These are phyloP conservation scores for Panellus pusillus DNA, from an alignment of 768 basidiomycete genomes.

Conservation along the genomic window DNA sequence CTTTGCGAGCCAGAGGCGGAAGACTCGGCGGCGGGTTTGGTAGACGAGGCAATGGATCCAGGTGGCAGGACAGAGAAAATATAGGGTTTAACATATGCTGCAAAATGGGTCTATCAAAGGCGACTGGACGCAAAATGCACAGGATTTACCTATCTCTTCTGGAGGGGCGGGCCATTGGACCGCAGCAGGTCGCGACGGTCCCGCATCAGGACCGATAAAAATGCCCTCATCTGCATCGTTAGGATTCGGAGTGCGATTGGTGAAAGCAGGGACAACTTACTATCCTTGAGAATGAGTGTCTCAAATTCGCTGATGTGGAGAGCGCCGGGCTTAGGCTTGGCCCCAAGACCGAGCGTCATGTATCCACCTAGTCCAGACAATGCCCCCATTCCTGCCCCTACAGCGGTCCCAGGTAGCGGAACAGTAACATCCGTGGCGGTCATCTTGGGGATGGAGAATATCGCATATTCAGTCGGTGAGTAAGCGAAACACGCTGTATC, in stretches of 20 bases:
- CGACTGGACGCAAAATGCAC: background rate
- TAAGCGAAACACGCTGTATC: constrained; percentile 74
- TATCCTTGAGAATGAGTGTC: constrained; percentile 73
- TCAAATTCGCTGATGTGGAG: constrained; percentile 59
- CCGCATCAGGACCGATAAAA: constrained; percentile 62
- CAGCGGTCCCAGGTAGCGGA: constrained; percentile 43
- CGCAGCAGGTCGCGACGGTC: constrained; percentile 43
- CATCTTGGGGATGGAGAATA: constrained; percentile 67
- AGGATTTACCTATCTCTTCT: constrained; percentile 69
- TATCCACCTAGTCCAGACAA: constrained; percentile 80
- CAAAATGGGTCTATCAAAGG: constrained; percentile 1
- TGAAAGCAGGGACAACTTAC: constrained; percentile 43
- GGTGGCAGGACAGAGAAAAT: constrained; percentile 74
- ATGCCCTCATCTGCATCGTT: constrained; percentile 59
- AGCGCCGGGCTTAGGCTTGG: constrained; percentile 68
- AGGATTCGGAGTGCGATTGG: background rate
- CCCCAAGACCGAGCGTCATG: constrained; percentile 79
- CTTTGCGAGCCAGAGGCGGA: constrained; percentile 31
- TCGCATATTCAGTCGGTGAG: constrained; percentile 72
- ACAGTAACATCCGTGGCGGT: constrained; percentile 55
- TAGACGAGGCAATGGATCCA: constrained; percentile 47
- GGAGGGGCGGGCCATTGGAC: constrained; percentile 81
- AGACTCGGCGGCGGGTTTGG: constrained; percentile 19
- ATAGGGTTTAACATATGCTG: constrained; percentile 77
- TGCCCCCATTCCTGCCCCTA: constrained; percentile 63